Evolutionary conservation across 129 eudicot species (phyloP).

Genomic region (Kitagawia praeruptora): DNA sequence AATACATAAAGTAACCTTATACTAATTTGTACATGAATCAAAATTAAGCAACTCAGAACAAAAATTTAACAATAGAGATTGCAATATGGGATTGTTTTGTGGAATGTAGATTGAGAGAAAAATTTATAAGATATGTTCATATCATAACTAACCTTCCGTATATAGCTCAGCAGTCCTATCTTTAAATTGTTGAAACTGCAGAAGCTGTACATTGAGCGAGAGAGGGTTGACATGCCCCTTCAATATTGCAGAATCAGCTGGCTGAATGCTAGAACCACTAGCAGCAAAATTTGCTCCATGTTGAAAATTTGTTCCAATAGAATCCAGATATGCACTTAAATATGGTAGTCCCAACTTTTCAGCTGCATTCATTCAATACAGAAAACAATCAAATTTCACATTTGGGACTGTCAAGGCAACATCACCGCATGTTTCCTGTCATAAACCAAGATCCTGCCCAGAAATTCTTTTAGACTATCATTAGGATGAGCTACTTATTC

Average conservation of each 20-base stretch:
- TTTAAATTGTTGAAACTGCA: constrained; percentile 47
- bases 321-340: constrained; percentile 51
- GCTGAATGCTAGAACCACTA: constrained; percentile 49
- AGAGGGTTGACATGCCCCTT: constrained; percentile 38
- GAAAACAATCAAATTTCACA: neutral
- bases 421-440: neutral
- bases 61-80: neutral
- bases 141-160: constrained; percentile 27
- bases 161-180: constrained; percentile 24
- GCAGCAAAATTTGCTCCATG: constrained; percentile 65
- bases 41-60: neutral
- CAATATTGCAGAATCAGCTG: constrained; percentile 30
- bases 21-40: neutral
- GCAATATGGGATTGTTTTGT: neutral
- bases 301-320: constrained; percentile 35
- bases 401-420: neutral
- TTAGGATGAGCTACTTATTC: neutral
- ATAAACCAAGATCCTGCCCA: neutral
- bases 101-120: neutral
- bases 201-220: constrained; percentile 42
- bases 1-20: neutral
- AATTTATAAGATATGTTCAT: neutral
- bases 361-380: constrained; percentile 31
- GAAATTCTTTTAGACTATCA: neutral
- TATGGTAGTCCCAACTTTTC: constrained; percentile 42